These are phyloP conservation scores for Prunus mira DNA, from an alignment of 306 rosid genomes.

Conservation along the genomic window DNA sequence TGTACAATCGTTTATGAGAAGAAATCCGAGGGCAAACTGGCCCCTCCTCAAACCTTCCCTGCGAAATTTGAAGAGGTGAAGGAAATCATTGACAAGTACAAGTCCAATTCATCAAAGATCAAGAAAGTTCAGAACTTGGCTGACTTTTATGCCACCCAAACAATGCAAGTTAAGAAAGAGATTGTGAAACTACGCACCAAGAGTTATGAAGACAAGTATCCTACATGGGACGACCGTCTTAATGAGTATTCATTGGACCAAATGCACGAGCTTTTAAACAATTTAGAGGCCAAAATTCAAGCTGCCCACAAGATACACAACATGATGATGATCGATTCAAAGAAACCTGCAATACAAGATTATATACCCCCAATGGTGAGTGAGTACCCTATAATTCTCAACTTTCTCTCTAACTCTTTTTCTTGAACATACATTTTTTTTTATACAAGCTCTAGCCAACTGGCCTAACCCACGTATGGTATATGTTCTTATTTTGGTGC, in stretches of 20 bases:
- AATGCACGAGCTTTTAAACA: neutral
- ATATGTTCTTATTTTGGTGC: too few species aligned
- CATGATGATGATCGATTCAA: neutral
- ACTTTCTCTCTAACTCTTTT: neutral
- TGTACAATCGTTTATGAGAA: slow-evolving; percentile 14
- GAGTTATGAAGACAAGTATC: neutral
- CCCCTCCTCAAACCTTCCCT: neutral
- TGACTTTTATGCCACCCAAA: slow-evolving; percentile 7
- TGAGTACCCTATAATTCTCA: neutral
- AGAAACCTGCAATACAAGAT: neutral
- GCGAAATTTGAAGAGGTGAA: neutral
- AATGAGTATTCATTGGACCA: neutral
- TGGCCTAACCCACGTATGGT: too few species aligned
- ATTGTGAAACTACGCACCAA: neutral
- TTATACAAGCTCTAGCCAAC: too few species aligned
- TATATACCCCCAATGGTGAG: neutral
- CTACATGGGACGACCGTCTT: slow-evolving; percentile 1
- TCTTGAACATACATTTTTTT: too few species aligned
- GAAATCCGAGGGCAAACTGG: neutral
- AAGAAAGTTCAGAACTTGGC: neutral
- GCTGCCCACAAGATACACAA: neutral
- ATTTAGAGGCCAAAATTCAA: slow-evolving; percentile 7
- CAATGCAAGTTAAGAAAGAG: neutral
- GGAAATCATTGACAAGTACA: slow-evolving; percentile 1
- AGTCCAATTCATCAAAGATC: neutral